These are phyloP conservation scores for Thielaviopsis cerberus DNA, from an alignment of 2,329 filamentous ascomycete genomes.

Conservation along the genomic window DNA sequence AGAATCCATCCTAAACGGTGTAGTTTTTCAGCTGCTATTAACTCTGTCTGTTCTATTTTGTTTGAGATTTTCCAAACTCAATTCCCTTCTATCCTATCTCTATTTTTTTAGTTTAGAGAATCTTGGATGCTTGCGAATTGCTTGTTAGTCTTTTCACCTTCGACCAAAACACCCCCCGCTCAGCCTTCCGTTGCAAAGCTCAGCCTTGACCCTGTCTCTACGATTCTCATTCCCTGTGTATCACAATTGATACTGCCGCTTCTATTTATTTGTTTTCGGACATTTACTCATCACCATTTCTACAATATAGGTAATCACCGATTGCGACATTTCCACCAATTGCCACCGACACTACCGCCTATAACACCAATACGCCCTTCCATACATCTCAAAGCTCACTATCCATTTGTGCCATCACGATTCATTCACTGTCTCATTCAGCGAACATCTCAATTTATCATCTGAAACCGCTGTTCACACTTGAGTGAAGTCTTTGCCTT, in stretches of 20 bases:
- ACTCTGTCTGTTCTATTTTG: neutral
- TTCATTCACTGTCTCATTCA: neutral
- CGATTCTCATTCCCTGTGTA: neutral
- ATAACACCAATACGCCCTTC: too few species aligned
- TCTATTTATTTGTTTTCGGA: neutral
- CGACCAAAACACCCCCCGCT: neutral
- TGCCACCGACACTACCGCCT: neutral
- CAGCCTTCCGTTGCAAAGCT: neutral
- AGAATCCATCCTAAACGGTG: neutral
- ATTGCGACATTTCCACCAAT: neutral
- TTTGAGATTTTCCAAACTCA: neutral
- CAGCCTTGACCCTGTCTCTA: constrained; percentile 1
- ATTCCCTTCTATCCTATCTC: neutral
- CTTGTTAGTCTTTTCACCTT: neutral
- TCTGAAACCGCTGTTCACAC: neutral
- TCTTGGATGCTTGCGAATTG: neutral
- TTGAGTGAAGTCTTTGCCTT: constrained; percentile 9
- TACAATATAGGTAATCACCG: neutral
- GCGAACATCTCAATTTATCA: neutral
- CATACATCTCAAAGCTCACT: neutral
- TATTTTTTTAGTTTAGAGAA: neutral
- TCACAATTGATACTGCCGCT: neutral
- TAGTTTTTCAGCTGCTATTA: neutral
- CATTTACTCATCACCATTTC: neutral
- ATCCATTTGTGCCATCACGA: too few species aligned